Evolutionary conservation across 2,329 filamentous ascomycete species (phyloP).

Genomic region (Parafenestella ontariensis): DNA sequence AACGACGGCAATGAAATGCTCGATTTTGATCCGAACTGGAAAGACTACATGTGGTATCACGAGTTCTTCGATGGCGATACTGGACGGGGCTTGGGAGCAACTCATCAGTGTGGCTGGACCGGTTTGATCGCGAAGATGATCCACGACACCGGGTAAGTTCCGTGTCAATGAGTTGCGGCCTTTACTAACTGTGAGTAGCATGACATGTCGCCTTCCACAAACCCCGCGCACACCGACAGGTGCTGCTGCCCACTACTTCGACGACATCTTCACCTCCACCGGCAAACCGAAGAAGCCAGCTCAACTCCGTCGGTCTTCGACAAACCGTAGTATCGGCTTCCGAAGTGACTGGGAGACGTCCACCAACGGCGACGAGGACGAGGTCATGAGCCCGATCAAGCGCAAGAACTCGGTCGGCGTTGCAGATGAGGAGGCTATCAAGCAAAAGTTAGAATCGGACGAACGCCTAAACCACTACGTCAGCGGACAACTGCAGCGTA

Average conservation of each 20-base stretch:
- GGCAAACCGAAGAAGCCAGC: constrained; percentile 55
- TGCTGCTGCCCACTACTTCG: constrained; percentile 92
- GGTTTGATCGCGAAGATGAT: constrained; percentile 96
- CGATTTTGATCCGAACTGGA: constrained; percentile 93
- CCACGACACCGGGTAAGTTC: constrained; percentile 88
- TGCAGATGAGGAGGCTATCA: constrained; percentile 59
- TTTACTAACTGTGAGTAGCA: constrained; percentile 53
- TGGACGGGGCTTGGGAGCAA: constrained; percentile 87
- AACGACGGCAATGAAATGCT: constrained; percentile 84
- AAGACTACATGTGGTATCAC: constrained; percentile 92
- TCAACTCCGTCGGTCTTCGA: constrained; percentile 77
- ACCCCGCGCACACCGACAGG: constrained; percentile 87
- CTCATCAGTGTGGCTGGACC: constrained; percentile 96
- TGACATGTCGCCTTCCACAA: constrained; percentile 64
- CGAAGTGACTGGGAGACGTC: constrained; percentile 74
- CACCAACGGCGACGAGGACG: constrained; percentile 45
- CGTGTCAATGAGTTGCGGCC: not conserved
- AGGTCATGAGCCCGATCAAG: constrained; percentile 35
- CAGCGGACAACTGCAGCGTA: constrained; percentile 76
- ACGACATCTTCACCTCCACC: constrained; percentile 77
- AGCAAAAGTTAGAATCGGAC: constrained; percentile 47
- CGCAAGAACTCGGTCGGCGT: constrained; percentile 59
- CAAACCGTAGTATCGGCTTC: constrained; percentile 80
- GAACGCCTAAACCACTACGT: constrained; percentile 82
- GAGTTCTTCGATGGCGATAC: constrained; percentile 96